Percentiles rank a stretch among this genome's conserved stretches.
These are phyloP conservation scores for Arabis alpina DNA, from an alignment of 345 rosid genomes.

Conservation along the genomic window DNA sequence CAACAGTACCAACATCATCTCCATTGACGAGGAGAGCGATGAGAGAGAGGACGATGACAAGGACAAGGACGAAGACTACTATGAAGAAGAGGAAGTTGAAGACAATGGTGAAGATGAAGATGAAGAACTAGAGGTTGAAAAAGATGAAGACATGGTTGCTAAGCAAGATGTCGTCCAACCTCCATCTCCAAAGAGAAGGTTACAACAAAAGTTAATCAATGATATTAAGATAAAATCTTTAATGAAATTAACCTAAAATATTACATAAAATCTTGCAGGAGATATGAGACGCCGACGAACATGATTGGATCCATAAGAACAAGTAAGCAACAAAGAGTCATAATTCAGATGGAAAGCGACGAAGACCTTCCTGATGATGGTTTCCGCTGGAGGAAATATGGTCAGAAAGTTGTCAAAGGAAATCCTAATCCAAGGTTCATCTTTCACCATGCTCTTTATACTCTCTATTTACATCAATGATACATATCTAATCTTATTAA, in stretches of 20 bases:
- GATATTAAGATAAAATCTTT: background rate
- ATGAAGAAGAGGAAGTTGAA: background rate
- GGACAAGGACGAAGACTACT: background rate
- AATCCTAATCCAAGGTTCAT: constrained; percentile 42
- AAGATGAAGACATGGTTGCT: background rate
- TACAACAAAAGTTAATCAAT: constrained; percentile 5
- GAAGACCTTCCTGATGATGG: constrained; percentile 33
- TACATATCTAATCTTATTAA: too few species aligned
- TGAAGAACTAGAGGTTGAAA: background rate
- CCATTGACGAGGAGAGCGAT: background rate
- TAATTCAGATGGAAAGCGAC: constrained; percentile 29
- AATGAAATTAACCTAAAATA: background rate
- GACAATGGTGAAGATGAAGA: background rate
- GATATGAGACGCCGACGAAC: background rate
- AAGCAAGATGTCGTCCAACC: background rate
- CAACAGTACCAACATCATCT: background rate
- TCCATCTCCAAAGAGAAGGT: constrained; percentile 33
- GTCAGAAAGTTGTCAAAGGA: constrained; percentile 36
- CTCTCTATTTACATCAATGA: background rate
- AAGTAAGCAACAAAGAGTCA: constrained; percentile 17
- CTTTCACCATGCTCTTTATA: background rate
- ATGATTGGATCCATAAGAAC: constrained; percentile 30
- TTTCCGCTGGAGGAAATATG: constrained; percentile 43
- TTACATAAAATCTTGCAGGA: constrained; percentile 13
- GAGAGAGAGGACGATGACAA: background rate